Evolutionary conservation across 2,329 filamentous ascomycete genomes (phyloP).

Genomic region (Leptoxyphium fumago): DNA sequence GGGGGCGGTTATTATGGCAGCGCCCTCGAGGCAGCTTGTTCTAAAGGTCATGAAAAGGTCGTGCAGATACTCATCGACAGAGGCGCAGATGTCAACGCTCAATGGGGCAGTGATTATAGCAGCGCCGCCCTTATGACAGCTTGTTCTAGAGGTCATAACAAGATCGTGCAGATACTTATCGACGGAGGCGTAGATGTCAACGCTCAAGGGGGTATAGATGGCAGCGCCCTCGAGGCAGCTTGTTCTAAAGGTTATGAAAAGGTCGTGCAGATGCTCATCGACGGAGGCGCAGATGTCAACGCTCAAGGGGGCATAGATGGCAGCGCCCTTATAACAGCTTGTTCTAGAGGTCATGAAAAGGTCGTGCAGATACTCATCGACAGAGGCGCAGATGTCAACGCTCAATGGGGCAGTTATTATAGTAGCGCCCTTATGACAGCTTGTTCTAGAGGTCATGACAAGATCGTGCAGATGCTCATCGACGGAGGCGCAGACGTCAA

Average conservation of each 20-base stretch:
- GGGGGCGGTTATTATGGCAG: background rate
- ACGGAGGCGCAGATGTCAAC: conserved; percentile 26
- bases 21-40: background rate
- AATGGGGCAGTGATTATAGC: conserved; percentile 5
- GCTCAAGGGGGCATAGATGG: background rate
- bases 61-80: conserved; percentile 5
- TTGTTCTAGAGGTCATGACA: background rate
- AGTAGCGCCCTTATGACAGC: conserved; percentile 2
- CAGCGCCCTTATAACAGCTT: background rate
- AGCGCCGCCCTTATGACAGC: conserved; percentile 8
- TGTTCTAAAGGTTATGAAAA: conserved; percentile 35
- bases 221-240: conserved; percentile 17
- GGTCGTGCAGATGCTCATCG: conserved; percentile 41
- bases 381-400: conserved; percentile 13
- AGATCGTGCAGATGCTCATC: conserved; percentile 9
- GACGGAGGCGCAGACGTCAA: conserved; percentile 12
- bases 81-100: conserved; percentile 13
- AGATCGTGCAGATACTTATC: conserved; percentile 13
- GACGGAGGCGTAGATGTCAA: conserved; percentile 13
- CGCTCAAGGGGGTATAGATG: conserved; percentile 9
- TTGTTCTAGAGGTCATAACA: background rate
- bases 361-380: conserved; percentile 5
- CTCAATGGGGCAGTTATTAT: conserved; percentile 3
- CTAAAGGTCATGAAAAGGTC: conserved; percentile 1
- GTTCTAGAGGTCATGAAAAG: background rate